Conservation (phyloP, 2,329 filamentous ascomycete species). For the Westerdykella ornata region DNA sequence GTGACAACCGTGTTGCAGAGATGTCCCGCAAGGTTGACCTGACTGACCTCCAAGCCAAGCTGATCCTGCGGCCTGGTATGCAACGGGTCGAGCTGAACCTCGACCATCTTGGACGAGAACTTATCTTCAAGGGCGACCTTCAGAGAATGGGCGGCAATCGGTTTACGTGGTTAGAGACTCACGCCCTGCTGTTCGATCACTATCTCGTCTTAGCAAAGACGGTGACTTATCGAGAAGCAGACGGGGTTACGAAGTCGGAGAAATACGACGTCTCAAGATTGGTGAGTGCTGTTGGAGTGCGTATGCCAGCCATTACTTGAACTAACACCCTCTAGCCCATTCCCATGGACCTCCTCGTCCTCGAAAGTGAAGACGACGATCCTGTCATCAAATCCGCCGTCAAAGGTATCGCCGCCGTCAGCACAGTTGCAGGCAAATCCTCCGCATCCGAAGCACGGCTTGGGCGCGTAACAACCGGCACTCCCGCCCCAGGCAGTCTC, state of each 20-base stretch:
- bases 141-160: slow-evolving; percentile 82
- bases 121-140: slow-evolving; percentile 83
- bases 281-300: slow-evolving; percentile 42
- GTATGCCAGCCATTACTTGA: background rate
- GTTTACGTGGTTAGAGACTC: slow-evolving; percentile 89
- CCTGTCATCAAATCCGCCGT: slow-evolving; percentile 72
- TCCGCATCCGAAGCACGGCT: slow-evolving; percentile 45
- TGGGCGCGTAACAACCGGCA: slow-evolving; percentile 39
- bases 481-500: slow-evolving; percentile 46
- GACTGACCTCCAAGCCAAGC: slow-evolving; percentile 73
- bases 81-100: slow-evolving; percentile 78
- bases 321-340: slow-evolving; percentile 55
- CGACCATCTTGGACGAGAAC: slow-evolving; percentile 84
- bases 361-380: slow-evolving; percentile 90
- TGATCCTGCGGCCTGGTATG: slow-evolving; percentile 82
- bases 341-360: slow-evolving; percentile 87
- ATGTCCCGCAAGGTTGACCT: slow-evolving; percentile 86
- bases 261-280: slow-evolving; percentile 89
- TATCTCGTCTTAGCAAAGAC: slow-evolving; percentile 88
- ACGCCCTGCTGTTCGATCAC: slow-evolving; percentile 91
- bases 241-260: slow-evolving; percentile 67
- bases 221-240: slow-evolving; percentile 60
- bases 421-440: slow-evolving; percentile 39
- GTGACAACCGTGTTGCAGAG: slow-evolving; percentile 85
- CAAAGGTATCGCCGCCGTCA: slow-evolving; percentile 60